These are phyloP conservation scores for Daldinia grandis DNA, from an alignment of 495 filamentous ascomycete species.

Conservation along the genomic window DNA sequence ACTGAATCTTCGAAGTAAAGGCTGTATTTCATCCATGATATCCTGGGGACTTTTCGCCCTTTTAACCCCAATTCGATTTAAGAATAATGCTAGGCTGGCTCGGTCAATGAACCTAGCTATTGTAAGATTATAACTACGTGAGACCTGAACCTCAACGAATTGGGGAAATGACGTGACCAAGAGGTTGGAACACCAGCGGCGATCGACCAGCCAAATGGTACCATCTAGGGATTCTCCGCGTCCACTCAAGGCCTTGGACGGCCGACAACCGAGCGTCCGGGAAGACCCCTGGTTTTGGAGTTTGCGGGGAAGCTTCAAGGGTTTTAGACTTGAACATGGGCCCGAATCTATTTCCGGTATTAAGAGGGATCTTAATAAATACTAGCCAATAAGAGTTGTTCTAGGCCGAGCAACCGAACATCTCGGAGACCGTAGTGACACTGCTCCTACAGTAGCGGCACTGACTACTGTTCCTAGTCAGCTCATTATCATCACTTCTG, in stretches of 20 bases:
- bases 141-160: neutral
- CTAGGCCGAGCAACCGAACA: conserved; percentile 24
- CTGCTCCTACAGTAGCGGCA: conserved; percentile 16
- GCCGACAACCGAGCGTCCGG: conserved; percentile 26
- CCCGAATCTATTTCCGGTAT: neutral
- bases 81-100: neutral
- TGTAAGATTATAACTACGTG: neutral
- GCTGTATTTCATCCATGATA: conserved; percentile 33
- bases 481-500: conserved; percentile 17
- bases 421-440: conserved; percentile 11
- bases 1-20: conserved; percentile 30
- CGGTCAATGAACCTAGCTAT: neutral
- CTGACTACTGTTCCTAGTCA: conserved; percentile 6
- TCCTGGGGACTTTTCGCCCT: neutral
- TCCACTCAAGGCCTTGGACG: neutral
- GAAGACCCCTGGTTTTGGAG: neutral
- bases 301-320: conserved; percentile 29
- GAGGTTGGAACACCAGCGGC: neutral
- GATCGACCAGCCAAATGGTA: conserved; percentile 1
- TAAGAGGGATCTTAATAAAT: neutral
- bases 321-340: conserved; percentile 17
- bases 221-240: neutral
- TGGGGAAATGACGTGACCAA: conserved; percentile 21
- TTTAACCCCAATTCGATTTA: conserved; percentile 7
- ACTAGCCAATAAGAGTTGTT: conserved; percentile 17